A percentile compares a stretch with the other conserved stretches of the same genome.
These are phyloP conservation scores for Cutaneotrichosporon dermatis DNA, from an alignment of 1,284 basidiomycete genomes.

Conservation along the genomic window DNA sequence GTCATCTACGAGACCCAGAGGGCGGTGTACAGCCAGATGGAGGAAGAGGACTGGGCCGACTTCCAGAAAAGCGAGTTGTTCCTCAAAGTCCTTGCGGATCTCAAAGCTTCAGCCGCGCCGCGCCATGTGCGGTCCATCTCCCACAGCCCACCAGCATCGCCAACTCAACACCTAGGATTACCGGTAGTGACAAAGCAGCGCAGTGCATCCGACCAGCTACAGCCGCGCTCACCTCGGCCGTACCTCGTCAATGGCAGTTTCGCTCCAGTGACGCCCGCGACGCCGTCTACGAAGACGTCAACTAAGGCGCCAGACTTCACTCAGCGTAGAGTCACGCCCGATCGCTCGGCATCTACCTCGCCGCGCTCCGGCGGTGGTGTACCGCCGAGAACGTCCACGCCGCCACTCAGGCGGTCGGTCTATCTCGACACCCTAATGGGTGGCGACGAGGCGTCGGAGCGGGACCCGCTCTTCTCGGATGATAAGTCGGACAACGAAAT, in stretches of 20 bases:
- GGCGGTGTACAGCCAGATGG: constrained; percentile 82
- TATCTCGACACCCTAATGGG: constrained; percentile 44
- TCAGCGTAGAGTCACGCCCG: constrained; percentile 15
- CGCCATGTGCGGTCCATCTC: constrained; percentile 2
- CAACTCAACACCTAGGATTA: neutral
- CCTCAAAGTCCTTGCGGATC: constrained; percentile 78
- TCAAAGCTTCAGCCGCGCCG: constrained; percentile 30
- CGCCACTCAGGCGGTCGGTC: constrained; percentile 19
- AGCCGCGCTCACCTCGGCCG: constrained; percentile 6
- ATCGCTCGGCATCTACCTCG: neutral
- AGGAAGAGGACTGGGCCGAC: constrained; percentile 81
- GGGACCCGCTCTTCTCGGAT: constrained; percentile 35
- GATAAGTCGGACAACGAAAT: constrained; percentile 47
- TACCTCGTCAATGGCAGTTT: constrained; percentile 26
- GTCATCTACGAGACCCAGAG: constrained; percentile 70
- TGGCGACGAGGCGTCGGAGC: constrained; percentile 52
- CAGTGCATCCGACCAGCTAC: neutral
- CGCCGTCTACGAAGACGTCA: constrained; percentile 11
- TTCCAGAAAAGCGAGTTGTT: constrained; percentile 84
- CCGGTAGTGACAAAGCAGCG: neutral
- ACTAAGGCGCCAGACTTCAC: neutral
- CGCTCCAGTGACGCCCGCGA: constrained; percentile 22
- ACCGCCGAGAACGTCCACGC: neutral
- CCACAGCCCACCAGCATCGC: neutral
- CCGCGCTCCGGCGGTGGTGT: neutral